Base-by-base conservation (phyloP, 2,329 filamentous ascomycete species). In the Fusarium sp. region DNA sequence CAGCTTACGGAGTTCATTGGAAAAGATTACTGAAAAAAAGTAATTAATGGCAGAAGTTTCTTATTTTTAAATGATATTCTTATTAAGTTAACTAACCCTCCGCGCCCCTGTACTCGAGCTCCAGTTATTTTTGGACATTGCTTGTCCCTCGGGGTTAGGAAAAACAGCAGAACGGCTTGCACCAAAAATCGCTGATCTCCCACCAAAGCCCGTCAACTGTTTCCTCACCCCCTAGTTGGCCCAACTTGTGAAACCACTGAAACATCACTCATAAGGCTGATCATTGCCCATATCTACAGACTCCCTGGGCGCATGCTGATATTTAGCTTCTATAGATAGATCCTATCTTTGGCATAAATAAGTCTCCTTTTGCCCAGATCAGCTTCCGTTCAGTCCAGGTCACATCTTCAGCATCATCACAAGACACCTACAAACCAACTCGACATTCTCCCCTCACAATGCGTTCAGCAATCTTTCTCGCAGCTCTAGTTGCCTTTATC, bases 401-500 rank as follows among this genome's bases (percentile, higher is more conserved):
- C 32, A 13, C 4, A 34, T 34, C 22, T 34, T 24, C n/a, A 24
- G 13, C n/a, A 51, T 10, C n/a, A 13, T 51, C 48, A 17, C 14
- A 11, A 34, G 17, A 30, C 9, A 34, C 12, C 48, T 7, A 3
- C 7, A 20, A 22, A 6, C 26, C 12, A 18, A 34, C 4, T 6
- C 12, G 3, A 13, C 17, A 34, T 14, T 6, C 18, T 17, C 12
- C 5, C 5, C 5, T 26, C 32, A 22, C 17, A 22, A 54, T 54
- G 50, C 50, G 14, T 17, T 6, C 26, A 4, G 3, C 32, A 4
- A 3, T 28, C 1, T 8, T 45, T 5, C 12, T 65, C 10, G 26
- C 39, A 2, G 26, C 26, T 4, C 10, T 55, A 0, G 30, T 10
- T 9, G 4, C 26, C 26, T 13, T 55, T 0, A 1, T 45, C 0